A percentile compares a stretch with the other conserved stretches of the same genome.
Conservation (phyloP, 2,329 filamentous ascomycete species). For the Ilyonectria destructans region DNA sequence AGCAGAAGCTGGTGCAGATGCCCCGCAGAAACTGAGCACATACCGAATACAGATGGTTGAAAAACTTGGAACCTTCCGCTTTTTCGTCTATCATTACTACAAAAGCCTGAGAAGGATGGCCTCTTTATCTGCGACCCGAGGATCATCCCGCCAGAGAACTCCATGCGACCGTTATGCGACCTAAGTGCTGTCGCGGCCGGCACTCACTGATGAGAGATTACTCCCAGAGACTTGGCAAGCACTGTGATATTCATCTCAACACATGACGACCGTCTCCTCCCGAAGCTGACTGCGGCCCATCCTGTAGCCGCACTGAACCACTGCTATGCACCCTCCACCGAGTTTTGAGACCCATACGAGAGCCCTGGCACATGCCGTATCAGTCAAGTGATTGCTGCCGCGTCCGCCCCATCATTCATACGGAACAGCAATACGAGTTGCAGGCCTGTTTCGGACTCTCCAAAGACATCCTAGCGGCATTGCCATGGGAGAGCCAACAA, state of each 20-base stretch:
- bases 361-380: conserved; percentile 48
- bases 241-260: conserved; percentile 15
- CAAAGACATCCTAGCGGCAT: conserved; percentile 33
- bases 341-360: conserved; percentile 36
- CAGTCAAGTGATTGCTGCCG: conserved; percentile 52
- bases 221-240: conserved; percentile 20
- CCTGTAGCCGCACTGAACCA: conserved; percentile 35
- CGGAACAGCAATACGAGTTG: conserved; percentile 40
- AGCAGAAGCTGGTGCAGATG: conserved; percentile 8
- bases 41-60: conserved; percentile 6
- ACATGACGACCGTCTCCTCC: conserved; percentile 26
- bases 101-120: background rate
- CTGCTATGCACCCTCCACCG: conserved; percentile 36
- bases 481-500: conserved; percentile 41
- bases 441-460: conserved; percentile 35
- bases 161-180: conserved; percentile 46
- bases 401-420: conserved; percentile 32
- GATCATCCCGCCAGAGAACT: conserved; percentile 46
- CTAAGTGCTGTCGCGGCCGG: conserved; percentile 33
- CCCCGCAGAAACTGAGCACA: conserved; percentile 16
- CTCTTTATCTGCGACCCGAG: conserved; percentile 36
- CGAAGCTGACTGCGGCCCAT: conserved; percentile 34
- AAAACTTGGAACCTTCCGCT: conserved; percentile 11
- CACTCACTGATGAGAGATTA: conserved; percentile 23
- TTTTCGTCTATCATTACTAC: background rate